phyloP scores from a whole-genome alignment of 345 rosid species.

The Clausena lansium region DNA sequence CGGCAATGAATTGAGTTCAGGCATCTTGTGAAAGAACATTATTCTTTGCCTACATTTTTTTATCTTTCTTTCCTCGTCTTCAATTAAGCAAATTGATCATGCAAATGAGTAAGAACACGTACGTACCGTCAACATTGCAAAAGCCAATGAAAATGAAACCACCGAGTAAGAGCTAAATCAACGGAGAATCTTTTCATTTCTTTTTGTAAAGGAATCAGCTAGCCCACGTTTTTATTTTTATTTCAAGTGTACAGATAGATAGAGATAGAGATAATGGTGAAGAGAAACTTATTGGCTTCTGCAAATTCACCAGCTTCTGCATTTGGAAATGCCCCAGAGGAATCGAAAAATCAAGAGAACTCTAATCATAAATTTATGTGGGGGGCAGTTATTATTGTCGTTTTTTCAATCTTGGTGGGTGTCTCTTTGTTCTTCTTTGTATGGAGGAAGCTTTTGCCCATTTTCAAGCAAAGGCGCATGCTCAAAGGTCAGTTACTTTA shows the following conservation, averaged over 20 bases:
- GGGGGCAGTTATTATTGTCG: slow-evolving; percentile 30
- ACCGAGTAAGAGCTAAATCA: neutral
- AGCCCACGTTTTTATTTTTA: neutral
- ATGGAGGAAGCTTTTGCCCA: slow-evolving; percentile 34
- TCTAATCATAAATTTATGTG: slow-evolving; percentile 12
- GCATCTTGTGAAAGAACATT: neutral
- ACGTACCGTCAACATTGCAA: neutral
- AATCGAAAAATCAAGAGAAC: slow-evolving; percentile 1
- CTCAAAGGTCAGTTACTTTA: slow-evolving; percentile 30
- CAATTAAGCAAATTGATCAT: neutral
- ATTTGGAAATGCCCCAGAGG: slow-evolving; percentile 1
- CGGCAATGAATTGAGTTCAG: slow-evolving; percentile 16
- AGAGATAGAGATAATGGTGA: neutral
- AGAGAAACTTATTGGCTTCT: neutral
- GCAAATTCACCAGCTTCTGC: neutral
- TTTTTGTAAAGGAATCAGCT: neutral
- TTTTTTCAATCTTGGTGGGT: slow-evolving; percentile 13
- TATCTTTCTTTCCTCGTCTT: neutral
- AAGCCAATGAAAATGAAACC: neutral
- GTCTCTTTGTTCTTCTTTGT: slow-evolving; percentile 26
- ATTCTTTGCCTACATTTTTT: neutral
- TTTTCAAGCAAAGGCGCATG: slow-evolving; percentile 7
- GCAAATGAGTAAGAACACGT: neutral
- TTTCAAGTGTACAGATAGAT: neutral
- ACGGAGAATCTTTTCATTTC: neutral